Evolutionary conservation across 2,329 filamentous ascomycete species (phyloP).

Genomic region (Monosporascus sp.): DNA sequence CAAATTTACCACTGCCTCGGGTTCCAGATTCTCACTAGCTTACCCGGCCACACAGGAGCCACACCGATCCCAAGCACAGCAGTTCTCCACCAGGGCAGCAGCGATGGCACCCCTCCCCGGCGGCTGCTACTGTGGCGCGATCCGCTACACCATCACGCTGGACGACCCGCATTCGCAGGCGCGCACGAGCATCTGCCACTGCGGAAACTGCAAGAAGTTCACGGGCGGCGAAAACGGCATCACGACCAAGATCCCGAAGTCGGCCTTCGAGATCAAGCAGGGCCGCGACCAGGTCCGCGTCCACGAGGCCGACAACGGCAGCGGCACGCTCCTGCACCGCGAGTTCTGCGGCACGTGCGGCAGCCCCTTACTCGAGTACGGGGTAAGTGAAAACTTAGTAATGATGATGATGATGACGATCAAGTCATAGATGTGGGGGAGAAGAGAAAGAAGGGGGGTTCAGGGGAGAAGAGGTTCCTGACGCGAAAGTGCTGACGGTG

Average conservation of each 20-base stretch:
- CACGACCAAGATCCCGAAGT: constrained; percentile 43
- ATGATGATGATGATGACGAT: no score
- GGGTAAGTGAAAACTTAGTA: constrained; percentile 27
- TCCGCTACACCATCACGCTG: constrained; percentile 41
- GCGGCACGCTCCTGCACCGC: constrained; percentile 38
- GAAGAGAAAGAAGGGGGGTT: background rate
- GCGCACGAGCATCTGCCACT: constrained; percentile 48
- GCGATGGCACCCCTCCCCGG: constrained; percentile 21
- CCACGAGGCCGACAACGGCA: constrained; percentile 45
- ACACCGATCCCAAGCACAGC: background rate
- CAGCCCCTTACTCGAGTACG: constrained; percentile 46
- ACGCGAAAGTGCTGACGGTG: background rate
- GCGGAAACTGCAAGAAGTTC: constrained; percentile 48
- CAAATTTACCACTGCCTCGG: background rate
- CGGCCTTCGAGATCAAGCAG: constrained; percentile 34
- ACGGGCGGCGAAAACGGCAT: constrained; percentile 47
- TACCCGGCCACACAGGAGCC: background rate
- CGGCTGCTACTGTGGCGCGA: constrained; percentile 41
- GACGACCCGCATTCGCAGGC: constrained; percentile 37
- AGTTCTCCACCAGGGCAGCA: background rate
- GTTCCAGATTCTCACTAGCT: background rate
- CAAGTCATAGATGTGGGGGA: no score
- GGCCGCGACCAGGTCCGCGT: constrained; percentile 31
- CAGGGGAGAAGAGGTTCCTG: background rate
- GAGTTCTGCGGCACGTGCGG: constrained; percentile 50